Conservation (phyloP, 768 basidiomycete species). For the Kwoniella sp. region DNA sequence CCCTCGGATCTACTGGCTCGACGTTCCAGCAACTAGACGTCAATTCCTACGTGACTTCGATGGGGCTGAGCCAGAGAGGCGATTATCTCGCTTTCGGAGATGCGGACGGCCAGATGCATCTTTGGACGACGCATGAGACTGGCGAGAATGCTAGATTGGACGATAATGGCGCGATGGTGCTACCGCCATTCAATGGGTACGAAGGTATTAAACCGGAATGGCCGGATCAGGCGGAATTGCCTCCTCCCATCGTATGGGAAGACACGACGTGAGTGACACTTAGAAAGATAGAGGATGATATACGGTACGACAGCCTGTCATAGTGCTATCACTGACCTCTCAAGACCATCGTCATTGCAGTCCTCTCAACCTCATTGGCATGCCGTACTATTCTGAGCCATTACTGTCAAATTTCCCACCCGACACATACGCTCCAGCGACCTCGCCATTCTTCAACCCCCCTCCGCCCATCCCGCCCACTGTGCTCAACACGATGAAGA, state of each 20-base stretch:
- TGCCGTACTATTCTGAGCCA: slow-evolving; percentile 76
- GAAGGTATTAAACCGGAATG: slow-evolving; percentile 77
- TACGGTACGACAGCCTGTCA: background rate
- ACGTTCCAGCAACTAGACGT: slow-evolving; percentile 46
- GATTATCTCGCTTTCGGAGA: slow-evolving; percentile 94
- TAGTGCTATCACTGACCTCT: background rate
- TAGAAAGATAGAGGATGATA: background rate
- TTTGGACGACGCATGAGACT: slow-evolving; percentile 71
- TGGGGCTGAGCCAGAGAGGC: slow-evolving; percentile 80
- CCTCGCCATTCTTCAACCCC: slow-evolving; percentile 64
- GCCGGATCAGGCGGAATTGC: slow-evolving; percentile 71
- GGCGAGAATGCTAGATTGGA: slow-evolving; percentile 40
- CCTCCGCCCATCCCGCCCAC: slow-evolving; percentile 77
- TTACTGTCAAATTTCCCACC: slow-evolving; percentile 68
- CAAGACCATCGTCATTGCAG: slow-evolving; percentile 58
- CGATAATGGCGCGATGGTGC: slow-evolving; percentile 29
- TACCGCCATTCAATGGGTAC: slow-evolving; percentile 80
- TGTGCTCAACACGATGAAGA: slow-evolving; percentile 75
- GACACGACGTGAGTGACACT: slow-evolving; percentile 68
- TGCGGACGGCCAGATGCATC: slow-evolving; percentile 77
- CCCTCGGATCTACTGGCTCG: slow-evolving; percentile 8
- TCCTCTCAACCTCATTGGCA: slow-evolving; percentile 82
- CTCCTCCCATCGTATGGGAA: slow-evolving; percentile 77
- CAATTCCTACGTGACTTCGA: slow-evolving; percentile 72
- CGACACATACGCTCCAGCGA: slow-evolving; percentile 54